Base-by-base conservation (phyloP, 441 rosid species). In the Cnidoscolus chayamansa region DNA sequence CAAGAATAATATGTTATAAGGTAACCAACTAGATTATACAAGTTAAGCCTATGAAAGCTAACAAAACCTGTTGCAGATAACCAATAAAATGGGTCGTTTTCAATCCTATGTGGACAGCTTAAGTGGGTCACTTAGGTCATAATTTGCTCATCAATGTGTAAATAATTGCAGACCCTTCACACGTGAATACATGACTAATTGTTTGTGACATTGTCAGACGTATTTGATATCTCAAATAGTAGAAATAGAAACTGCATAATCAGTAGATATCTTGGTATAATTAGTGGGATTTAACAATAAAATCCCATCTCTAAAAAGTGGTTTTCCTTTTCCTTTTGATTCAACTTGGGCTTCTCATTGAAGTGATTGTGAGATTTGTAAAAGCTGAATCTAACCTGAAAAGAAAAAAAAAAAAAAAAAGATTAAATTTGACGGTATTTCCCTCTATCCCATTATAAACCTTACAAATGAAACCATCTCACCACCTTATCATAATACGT, bases 151-250 rank as follows among this genome's bases (percentile, higher is more conserved):
- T 63, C 1, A 16, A 17, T 60, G 7, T 31, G 25, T 20, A 20
- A 2, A 1, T 7, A 57, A 31, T 19, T 19, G 61, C 7, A 3
- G 61, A 17, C 19, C 53, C 35, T 37, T 35, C 49, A 16, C 68
- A 67, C 48, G 60, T 50, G 61, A 64, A 53, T 8, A 17, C 71
- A 35, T 67, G 48, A 67, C 20, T 31, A 30, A 16, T 16, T 65
- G 32, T 48, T 25, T 13, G n/a, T 13, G 16, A 13, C 35, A 63
- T 0, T 50, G 47, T 30, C n/a, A 48, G 5, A 50, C 31, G 19
- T 66, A 4, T 17, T 56, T 56, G 61, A 56, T 56, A 2, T 10
- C 61, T 10, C 45, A 10, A 20, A 56, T 25, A 48, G 47, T 31
- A 20, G 51, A 15, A 50, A 31, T 13, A 49, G 15, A 6, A 13